These are phyloP conservation scores for Solanum piurae DNA, from an alignment of 257 asterid species.

Conservation along the genomic window DNA sequence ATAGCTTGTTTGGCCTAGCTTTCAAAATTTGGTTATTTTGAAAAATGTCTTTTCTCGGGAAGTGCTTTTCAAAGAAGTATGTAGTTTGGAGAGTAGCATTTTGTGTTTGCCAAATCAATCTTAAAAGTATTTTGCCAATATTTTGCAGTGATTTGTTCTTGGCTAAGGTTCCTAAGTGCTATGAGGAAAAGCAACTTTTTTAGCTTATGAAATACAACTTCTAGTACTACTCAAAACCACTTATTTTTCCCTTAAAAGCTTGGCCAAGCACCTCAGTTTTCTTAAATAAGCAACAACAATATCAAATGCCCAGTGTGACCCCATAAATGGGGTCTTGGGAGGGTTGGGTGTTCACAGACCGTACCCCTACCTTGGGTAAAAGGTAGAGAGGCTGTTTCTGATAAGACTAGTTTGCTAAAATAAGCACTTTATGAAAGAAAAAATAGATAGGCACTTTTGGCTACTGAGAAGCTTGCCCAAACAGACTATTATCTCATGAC, in stretches of 20 bases:
- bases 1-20: background rate
- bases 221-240: background rate
- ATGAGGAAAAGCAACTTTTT: background rate
- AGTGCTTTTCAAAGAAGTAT: background rate
- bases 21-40: background rate
- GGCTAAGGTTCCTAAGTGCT: background rate
- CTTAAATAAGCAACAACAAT: background rate
- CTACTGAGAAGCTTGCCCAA: background rate
- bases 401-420: background rate
- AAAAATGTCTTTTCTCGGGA: background rate
- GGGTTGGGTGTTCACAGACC: background rate
- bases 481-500: background rate
- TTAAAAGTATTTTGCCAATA: background rate
- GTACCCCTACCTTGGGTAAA: background rate
- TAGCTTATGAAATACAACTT: background rate
- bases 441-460: background rate
- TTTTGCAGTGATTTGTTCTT: background rate
- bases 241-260: background rate
- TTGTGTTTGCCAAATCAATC: background rate
- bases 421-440: background rate
- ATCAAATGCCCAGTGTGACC: background rate
- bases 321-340: background rate
- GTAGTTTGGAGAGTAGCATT: background rate
- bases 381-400: background rate
- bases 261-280: background rate